Conservation (phyloP, 805 yeast species). For the Starmera caribaea region DNA sequence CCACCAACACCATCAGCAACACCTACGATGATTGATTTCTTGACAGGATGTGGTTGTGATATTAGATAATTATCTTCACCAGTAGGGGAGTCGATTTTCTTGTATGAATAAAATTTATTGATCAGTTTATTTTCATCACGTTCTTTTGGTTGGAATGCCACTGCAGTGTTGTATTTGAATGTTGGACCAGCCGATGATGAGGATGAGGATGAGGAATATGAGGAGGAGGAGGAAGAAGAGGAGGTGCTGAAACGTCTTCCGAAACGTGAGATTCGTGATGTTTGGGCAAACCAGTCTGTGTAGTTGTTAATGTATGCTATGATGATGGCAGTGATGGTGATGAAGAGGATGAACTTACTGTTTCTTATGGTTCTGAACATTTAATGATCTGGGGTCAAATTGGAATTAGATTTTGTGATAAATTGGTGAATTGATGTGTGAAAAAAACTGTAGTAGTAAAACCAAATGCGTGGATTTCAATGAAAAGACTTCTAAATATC, state of each 20-base stretch:
- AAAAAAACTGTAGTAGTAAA: no score
- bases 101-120: conserved; percentile 15
- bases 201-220: conserved; percentile 2
- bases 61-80: conserved; percentile 74
- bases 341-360: background rate
- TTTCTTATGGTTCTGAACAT: background rate
- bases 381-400: no score
- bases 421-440: no score
- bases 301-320: no score
- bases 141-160: conserved; percentile 69
- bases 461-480: no score
- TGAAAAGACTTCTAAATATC: no score
- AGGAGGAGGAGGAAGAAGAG: background rate
- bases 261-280: background rate
- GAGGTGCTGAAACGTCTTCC: background rate
- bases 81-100: conserved; percentile 42
- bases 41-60: conserved; percentile 21
- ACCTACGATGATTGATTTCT: conserved; percentile 44
- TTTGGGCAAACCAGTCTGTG: no score
- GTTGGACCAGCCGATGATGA: conserved; percentile 4
- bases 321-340: background rate
- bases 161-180: conserved; percentile 45
- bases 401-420: no score
- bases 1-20: conserved; percentile 98
- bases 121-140: conserved; percentile 41